Evolutionary conservation across 441 rosid species (phyloP).

Genomic region (Eutrema salsugineum): DNA sequence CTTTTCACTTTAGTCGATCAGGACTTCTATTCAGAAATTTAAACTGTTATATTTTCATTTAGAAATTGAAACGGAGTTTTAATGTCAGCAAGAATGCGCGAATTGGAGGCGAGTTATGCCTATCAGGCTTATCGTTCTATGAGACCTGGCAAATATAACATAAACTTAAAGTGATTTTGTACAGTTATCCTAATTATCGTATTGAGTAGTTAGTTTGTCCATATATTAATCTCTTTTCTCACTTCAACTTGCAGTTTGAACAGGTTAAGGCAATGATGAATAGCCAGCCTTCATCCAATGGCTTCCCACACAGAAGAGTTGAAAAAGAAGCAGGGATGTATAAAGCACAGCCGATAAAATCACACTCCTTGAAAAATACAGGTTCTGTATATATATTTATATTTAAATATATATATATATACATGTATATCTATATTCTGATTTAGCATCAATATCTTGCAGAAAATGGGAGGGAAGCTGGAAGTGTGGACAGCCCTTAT

Average conservation of each 20-base stretch:
- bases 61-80: background rate
- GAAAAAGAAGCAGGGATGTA: constrained; percentile 57
- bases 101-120: background rate
- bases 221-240: background rate
- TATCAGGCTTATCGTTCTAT: background rate
- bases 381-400: constrained; percentile 34
- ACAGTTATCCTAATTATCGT: background rate
- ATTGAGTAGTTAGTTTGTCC: background rate
- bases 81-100: background rate
- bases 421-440: background rate
- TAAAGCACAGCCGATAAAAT: constrained; percentile 61
- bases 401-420: background rate
- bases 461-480: constrained; percentile 39
- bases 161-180: background rate
- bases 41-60: background rate
- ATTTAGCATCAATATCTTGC: constrained; percentile 7
- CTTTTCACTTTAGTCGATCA: background rate
- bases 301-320: constrained; percentile 59
- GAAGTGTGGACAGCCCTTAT: constrained; percentile 47
- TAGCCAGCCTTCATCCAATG: constrained; percentile 69
- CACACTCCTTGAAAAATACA: constrained; percentile 37
- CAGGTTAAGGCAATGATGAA: constrained; percentile 44
- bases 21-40: background rate
- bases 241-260: background rate
- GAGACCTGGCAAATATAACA: background rate